Conservation (phyloP, 2,329 filamentous ascomycete genomes). For the Stylonectria norvegica region DNA sequence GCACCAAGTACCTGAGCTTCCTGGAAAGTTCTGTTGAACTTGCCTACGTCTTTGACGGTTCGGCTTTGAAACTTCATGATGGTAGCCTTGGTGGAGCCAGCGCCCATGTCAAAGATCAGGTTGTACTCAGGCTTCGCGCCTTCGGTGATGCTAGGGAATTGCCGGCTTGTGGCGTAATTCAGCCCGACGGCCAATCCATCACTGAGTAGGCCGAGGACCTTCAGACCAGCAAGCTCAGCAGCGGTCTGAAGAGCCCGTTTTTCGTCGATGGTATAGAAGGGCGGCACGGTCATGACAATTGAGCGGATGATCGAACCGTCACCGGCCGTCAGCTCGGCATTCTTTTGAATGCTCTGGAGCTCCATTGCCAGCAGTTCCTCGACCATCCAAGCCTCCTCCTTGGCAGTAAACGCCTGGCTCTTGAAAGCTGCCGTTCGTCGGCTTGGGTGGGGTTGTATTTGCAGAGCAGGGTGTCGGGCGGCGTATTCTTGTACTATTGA, state of each 20-base stretch:
- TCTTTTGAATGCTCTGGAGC: constrained; percentile 83
- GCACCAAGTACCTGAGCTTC: constrained; percentile 86
- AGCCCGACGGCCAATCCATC: constrained; percentile 90
- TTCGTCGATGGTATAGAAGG: constrained; percentile 88
- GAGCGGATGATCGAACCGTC: constrained; percentile 71
- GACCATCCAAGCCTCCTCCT: constrained; percentile 69
- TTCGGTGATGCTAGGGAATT: constrained; percentile 79
- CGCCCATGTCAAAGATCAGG: constrained; percentile 96
- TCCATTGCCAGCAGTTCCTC: constrained; percentile 97
- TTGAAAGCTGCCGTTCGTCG: constrained; percentile 77
- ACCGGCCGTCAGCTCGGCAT: constrained; percentile 80
- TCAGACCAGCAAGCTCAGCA: constrained; percentile 82
- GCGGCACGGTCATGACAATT: constrained; percentile 82
- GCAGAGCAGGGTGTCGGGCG: constrained; percentile 72
- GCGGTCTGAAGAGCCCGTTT: constrained; percentile 81
- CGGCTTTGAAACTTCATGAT: constrained; percentile 86
- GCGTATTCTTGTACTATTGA: constrained; percentile 67
- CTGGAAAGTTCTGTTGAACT: constrained; percentile 94
- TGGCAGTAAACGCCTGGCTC: constrained; percentile 62
- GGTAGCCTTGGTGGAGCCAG: constrained; percentile 87
- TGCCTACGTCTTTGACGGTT: constrained; percentile 84
- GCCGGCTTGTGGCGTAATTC: constrained; percentile 89
- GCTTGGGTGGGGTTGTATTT: constrained; percentile 56
- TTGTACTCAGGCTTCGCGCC: constrained; percentile 87
- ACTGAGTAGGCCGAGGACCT: constrained; percentile 78